Evolutionary conservation across 306 rosid species (phyloP).

Genomic region (Cucurbita moschata): DNA sequence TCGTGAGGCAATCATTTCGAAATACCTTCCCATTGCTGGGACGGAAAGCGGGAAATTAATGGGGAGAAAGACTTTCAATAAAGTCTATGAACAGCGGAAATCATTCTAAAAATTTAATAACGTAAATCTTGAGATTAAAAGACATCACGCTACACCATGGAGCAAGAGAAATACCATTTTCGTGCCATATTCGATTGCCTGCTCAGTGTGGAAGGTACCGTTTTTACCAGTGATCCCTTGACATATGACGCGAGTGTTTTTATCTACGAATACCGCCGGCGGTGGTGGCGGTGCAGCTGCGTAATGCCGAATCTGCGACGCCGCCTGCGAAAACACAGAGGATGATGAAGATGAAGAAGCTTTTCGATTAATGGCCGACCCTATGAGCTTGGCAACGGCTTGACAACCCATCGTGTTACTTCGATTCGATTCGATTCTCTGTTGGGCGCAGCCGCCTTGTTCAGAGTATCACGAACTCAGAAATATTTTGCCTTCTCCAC

Average conservation of each 20-base stretch:
- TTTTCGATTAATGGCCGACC: constrained; percentile 41
- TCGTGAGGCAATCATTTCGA: background rate
- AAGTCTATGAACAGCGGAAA: background rate
- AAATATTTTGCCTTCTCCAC: background rate
- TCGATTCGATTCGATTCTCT: constrained; percentile 1
- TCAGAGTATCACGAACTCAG: background rate
- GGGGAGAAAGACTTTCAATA: background rate
- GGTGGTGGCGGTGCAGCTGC: constrained; percentile 45
- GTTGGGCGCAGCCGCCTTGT: constrained; percentile 3
- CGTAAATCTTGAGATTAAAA: background rate
- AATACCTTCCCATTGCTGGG: background rate
- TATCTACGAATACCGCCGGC: constrained; percentile 91
- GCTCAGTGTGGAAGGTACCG: constrained; percentile 94
- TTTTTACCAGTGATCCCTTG: constrained; percentile 95
- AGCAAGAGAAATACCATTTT: constrained; percentile 47
- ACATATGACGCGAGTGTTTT: constrained; percentile 93
- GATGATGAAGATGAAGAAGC: constrained; percentile 20
- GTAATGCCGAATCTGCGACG: constrained; percentile 30
- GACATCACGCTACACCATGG: background rate
- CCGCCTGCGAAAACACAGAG: constrained; percentile 1
- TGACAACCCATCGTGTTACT: constrained; percentile 51
- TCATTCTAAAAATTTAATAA: background rate
- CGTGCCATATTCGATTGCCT: constrained; percentile 96
- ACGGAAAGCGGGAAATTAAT: background rate
- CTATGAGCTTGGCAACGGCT: constrained; percentile 37